Base-by-base conservation (phyloP, 345 rosid species). In the Citrus mangshanensis region DNA sequence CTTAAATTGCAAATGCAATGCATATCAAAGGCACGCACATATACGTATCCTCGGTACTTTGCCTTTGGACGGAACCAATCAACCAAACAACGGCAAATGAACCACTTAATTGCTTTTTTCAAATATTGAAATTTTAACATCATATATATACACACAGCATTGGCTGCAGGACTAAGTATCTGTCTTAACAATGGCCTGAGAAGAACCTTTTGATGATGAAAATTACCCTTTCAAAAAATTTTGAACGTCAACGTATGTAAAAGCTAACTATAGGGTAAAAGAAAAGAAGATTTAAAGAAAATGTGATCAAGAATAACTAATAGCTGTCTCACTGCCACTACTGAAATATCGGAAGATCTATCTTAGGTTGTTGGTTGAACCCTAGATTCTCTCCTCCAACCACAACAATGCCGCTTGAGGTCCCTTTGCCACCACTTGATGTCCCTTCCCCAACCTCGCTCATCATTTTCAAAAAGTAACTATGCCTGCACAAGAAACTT, bases 391-490 rank as follows among this genome's bases (percentile, higher is more conserved):
- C 84, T 81, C 85, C 94, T 76, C 84, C 89, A 14, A 76, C 87
- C 34, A 61, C 78, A 32, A 75, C 71, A 30, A 14, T 51, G 71
- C 49, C 5, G 37, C 34, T 73, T 7, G 76, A 73, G 24, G 90
- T 73, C 68, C 76, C 93, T 72, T 84, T 86, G 82, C 83, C 89
- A 7, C 65, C 40, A 42, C 42, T 63, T 46, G 78, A 63, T 28
- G 91, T 74, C 68, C 80, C 95, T 73, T 85, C 86, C 82, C 82
- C 89, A 9, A 78, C 71, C 83, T 87, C 94, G 3, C 74, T 81
- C 7, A 82, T 85, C 99, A 96, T 91, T 88, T 89, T 96, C 82
- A 94, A 78, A 88, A 92, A 96, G 83, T 86, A 94, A 77, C 91
- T 91, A 80, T 94, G 97, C 99, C 99, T 93, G 88, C 75, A 81